Conservation (phyloP, 768 basidiomycete species). For the Boletus sensibilis region DNA sequence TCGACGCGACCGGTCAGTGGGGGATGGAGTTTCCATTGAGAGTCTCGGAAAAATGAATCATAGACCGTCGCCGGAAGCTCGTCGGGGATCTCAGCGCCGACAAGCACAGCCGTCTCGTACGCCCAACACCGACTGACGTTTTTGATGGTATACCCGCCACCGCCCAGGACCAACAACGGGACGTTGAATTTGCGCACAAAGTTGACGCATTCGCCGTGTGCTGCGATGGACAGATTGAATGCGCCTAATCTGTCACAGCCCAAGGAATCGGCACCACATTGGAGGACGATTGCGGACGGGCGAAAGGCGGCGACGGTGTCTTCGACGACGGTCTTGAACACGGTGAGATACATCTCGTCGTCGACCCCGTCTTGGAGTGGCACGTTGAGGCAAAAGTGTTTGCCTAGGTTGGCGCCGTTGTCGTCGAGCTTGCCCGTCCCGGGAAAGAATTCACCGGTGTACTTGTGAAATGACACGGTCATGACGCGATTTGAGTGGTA, state of each 20-base stretch:
- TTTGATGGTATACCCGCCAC: constrained; percentile 95
- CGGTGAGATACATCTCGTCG: constrained; percentile 92
- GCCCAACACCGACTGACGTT: constrained; percentile 99
- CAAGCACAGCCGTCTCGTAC: constrained; percentile 93
- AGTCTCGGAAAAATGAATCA: constrained; percentile 90
- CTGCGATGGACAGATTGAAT: constrained; percentile 96
- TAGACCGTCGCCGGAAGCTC: constrained; percentile 88
- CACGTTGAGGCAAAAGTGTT: constrained; percentile 94
- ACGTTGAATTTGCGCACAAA: constrained; percentile 93
- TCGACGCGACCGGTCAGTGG: constrained; percentile 89
- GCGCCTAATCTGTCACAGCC: constrained; percentile 94
- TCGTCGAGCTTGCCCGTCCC: constrained; percentile 96
- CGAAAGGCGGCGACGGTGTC: constrained; percentile 88
- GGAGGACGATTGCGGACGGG: constrained; percentile 88
- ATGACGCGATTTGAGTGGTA: constrained; percentile 98
- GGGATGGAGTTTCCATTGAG: constrained; percentile 90
- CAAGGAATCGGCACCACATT: constrained; percentile 95
- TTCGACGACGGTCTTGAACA: constrained; percentile 96
- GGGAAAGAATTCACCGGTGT: constrained; percentile 97
- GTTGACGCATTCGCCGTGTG: constrained; percentile 97
- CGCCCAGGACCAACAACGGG: constrained; percentile 88
- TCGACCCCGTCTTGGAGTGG: constrained; percentile 95
- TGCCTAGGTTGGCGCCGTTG: constrained; percentile 82
- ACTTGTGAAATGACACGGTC: constrained; percentile 99
- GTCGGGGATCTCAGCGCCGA: constrained; percentile 80